phyloP scores from a whole-genome alignment of 1,139 yeast genomes.

The Suhomyces guaymorum region DNA sequence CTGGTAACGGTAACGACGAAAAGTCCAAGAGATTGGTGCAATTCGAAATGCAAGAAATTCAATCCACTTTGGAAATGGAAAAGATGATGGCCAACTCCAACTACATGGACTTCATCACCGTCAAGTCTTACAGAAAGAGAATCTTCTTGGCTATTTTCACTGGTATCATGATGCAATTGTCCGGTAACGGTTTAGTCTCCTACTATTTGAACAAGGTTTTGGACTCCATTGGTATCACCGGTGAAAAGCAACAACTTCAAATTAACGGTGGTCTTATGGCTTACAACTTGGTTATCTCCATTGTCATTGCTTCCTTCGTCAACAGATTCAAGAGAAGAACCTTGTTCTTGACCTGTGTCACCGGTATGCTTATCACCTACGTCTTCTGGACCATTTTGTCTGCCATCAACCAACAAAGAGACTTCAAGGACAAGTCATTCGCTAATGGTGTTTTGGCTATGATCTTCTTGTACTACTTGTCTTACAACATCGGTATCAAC shows the following conservation, averaged over 20 bases:
- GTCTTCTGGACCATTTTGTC: constrained; percentile 42
- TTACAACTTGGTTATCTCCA: constrained; percentile 40
- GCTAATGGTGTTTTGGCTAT: constrained; percentile 50
- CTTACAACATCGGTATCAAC: constrained; percentile 42
- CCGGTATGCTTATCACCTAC: constrained; percentile 40
- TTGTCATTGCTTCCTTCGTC: constrained; percentile 30
- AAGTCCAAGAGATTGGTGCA: constrained; percentile 38
- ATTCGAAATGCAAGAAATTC: constrained; percentile 49
- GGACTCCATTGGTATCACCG: constrained; percentile 50
- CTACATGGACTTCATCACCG: constrained; percentile 38
- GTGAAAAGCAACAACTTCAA: constrained; percentile 42
- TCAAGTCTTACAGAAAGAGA: constrained; percentile 46
- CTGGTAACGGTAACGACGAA: constrained; percentile 34
- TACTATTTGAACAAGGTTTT: constrained; percentile 52
- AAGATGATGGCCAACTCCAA: constrained; percentile 24
- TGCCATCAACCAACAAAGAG: constrained; percentile 40
- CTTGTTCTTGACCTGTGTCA: constrained; percentile 40
- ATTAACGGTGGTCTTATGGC: constrained; percentile 50
- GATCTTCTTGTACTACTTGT: constrained; percentile 43
- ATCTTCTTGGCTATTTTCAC: constrained; percentile 36
- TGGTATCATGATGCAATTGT: constrained; percentile 45
- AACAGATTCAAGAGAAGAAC: constrained; percentile 45
- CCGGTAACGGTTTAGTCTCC: constrained; percentile 55
- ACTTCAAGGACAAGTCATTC: constrained; percentile 31
- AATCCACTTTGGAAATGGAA: constrained; percentile 39